Base-by-base conservation (phyloP, 2,329 filamentous ascomycete species). In the Alternaria sp. region DNA sequence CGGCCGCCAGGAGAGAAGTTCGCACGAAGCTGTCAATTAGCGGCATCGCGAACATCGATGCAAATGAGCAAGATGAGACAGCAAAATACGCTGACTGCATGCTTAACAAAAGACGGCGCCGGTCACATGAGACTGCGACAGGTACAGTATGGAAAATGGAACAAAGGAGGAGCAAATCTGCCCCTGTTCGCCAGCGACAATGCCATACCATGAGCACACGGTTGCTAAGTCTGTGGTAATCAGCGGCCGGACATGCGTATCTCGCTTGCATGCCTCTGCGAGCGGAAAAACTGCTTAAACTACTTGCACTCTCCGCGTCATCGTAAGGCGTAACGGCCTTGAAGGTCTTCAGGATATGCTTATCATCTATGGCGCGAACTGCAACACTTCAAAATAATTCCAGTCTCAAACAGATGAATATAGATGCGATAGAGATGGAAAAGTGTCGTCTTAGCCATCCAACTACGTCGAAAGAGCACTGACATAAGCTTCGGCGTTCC, bases 401-500 rank as follows among this genome's bases (percentile, higher is more conserved):
- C 23, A 40, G 21, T 29, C 42, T 41, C 42, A 26, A 28, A 49
- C 17, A 41, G 36, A 54, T 37, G 44, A 7, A 34, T 4, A 4
- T 49, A 17, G 10, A 49, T 28, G 52, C 14, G n/a, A 29, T n/a
- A n/a, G 17, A 17, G 17, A 54, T 49, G 44, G 26, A 28, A 23
- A 49, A 9, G 31, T 23, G 26, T n/a, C 17, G 13, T 49, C 9
- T 6, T 3, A 49, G 21, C 13, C 28, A 23, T 49, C 17, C 44
- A 33, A 49, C 28, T 26, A 54, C 28, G 42, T 41, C 28, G 17
- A 40, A 26, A 49, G 26, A 40, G 42, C 51, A 39, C 33, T 29
- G 41, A 48, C 42, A 48, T 34, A 29, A 37, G 36, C 34, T 23
- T 49, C 34, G 52, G 29, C 42, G 14, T 45, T 54, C 17, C 52